These are phyloP conservation scores for Posidonia australis DNA, from an alignment of 106 monocot species.

Conservation along the genomic window DNA sequence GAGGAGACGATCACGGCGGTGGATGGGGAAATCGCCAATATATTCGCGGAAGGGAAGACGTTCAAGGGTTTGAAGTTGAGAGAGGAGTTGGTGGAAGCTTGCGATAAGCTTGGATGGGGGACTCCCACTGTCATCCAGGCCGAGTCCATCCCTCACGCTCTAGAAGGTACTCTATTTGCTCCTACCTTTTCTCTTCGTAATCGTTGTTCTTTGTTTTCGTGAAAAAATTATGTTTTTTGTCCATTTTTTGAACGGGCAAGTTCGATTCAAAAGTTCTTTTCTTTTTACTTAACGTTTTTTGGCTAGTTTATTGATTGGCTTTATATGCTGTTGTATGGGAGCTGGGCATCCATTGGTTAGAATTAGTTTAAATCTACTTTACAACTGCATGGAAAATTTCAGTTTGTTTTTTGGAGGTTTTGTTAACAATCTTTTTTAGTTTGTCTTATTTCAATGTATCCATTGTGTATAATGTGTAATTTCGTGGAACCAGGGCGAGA, in stretches of 20 bases:
- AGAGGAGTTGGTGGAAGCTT: slow-evolving; percentile 61
- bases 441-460: neutral
- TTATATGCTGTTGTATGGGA: too few species aligned
- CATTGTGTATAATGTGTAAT: neutral
- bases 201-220: neutral
- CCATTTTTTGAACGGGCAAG: too few species aligned
- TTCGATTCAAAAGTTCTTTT: too few species aligned
- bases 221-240: too few species aligned
- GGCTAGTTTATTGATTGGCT: too few species aligned
- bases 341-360: too few species aligned
- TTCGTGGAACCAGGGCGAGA: slow-evolving; percentile 49
- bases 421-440: neutral
- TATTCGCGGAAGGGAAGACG: slow-evolving; percentile 29
- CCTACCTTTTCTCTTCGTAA: neutral
- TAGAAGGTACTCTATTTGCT: slow-evolving; percentile 38
- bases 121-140: slow-evolving; percentile 60
- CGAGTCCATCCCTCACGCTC: slow-evolving; percentile 71
- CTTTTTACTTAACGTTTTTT: too few species aligned
- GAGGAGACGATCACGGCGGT: neutral
- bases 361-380: too few species aligned
- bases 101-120: slow-evolving; percentile 60
- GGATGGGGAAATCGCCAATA: neutral
- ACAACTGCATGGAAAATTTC: too few species aligned
- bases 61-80: slow-evolving; percentile 56
- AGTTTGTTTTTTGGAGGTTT: neutral